Conservation (phyloP, 2,329 filamentous ascomycete genomes). For the Coniella lustricola region DNA sequence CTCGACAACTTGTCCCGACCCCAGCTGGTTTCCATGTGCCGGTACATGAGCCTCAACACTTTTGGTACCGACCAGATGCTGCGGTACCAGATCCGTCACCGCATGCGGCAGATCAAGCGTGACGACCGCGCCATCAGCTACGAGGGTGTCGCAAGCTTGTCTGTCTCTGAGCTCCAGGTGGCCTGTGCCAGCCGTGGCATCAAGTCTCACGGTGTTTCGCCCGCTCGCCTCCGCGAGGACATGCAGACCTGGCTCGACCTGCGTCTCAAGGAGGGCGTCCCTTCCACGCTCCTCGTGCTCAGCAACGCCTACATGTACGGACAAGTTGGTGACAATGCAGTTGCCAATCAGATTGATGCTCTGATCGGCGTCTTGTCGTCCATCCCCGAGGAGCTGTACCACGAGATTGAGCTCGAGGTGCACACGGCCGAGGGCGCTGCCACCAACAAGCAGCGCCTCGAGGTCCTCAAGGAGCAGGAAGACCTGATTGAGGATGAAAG, state of each 20-base stretch:
- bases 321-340: slow-evolving; percentile 68
- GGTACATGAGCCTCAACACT: slow-evolving; percentile 95
- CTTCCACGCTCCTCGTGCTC: slow-evolving; percentile 87
- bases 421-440: slow-evolving; percentile 94
- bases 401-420: slow-evolving; percentile 98
- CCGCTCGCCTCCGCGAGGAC: slow-evolving; percentile 79
- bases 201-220: slow-evolving; percentile 85
- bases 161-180: slow-evolving; percentile 86
- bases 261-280: slow-evolving; percentile 87
- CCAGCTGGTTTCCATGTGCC: slow-evolving; percentile 94
- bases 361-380: slow-evolving; percentile 86
- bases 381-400: slow-evolving; percentile 97
- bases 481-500: slow-evolving; percentile 97
- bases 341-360: slow-evolving; percentile 84
- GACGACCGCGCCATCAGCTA: slow-evolving; percentile 92
- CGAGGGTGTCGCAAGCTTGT: slow-evolving; percentile 87
- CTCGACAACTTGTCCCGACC: slow-evolving; percentile 94
- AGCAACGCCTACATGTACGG: slow-evolving; percentile 98
- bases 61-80: slow-evolving; percentile 98
- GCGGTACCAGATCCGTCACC: slow-evolving; percentile 91
- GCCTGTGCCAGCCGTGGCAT: slow-evolving; percentile 89
- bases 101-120: slow-evolving; percentile 98
- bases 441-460: slow-evolving; percentile 97
- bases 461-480: slow-evolving; percentile 97
- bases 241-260: slow-evolving; percentile 92